A percentile compares a stretch with the other conserved stretches of the same genome.
Evolutionary conservation across 805 yeast genomes (phyloP).

Genomic region (Candida silvatica): DNA sequence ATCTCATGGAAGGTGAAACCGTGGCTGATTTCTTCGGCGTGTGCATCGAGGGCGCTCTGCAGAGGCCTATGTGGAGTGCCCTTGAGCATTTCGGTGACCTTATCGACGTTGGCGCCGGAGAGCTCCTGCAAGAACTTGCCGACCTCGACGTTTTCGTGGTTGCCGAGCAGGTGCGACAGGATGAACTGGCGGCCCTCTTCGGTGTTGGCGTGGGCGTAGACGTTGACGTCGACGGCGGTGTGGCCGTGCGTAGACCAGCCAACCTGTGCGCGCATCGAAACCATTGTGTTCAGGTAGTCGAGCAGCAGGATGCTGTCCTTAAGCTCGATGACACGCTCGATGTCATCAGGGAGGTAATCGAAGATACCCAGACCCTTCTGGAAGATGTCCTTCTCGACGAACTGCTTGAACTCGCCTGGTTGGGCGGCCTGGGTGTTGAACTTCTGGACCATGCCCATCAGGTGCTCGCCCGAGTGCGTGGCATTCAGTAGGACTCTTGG

Average conservation of each 20-base stretch:
- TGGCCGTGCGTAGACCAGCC: constrained; percentile 99
- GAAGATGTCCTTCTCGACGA: constrained; percentile 45
- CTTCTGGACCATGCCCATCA: constrained; percentile 27
- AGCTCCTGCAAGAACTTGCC: constrained; percentile 62
- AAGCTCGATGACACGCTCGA: constrained; percentile 30
- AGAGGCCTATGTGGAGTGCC: constrained; percentile 36
- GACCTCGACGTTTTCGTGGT: constrained; percentile 80
- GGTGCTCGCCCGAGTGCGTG: constrained; percentile 69
- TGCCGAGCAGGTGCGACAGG: constrained; percentile 53
- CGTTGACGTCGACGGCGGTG: constrained; percentile 91
- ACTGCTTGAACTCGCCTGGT: constrained; percentile 27
- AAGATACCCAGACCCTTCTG: constrained; percentile 58
- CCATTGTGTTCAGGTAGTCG: constrained; percentile 56
- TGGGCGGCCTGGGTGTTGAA: constrained; percentile 1
- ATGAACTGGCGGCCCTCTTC: constrained; percentile 31
- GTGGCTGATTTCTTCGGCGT: not conserved
- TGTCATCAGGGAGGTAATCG: constrained; percentile 49
- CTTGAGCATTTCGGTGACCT: constrained; percentile 40
- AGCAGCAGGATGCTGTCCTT: constrained; percentile 19
- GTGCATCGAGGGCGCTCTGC: constrained; percentile 4
- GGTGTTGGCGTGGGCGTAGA: constrained; percentile 70
- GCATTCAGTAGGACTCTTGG: constrained; percentile 70
- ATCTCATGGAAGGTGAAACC: no score
- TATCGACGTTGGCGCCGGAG: constrained; percentile 36
- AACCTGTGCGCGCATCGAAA: constrained; percentile 74